These are phyloP conservation scores for Alternaria viburni DNA, from an alignment of 2,329 filamentous ascomycete genomes.

Conservation along the genomic window DNA sequence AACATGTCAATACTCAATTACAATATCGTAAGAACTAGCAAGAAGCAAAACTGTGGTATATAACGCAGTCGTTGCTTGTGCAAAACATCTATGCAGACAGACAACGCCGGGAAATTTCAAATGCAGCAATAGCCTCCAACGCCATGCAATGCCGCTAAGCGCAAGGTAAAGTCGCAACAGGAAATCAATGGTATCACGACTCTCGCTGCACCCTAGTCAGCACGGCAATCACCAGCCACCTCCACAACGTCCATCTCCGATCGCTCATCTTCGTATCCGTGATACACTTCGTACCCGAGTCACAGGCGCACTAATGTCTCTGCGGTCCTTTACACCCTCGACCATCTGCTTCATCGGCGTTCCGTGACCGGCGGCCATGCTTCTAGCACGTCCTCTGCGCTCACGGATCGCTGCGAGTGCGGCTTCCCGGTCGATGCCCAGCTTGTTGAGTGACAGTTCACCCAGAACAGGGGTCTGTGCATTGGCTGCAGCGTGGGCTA, in stretches of 20 bases:
- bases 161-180: slow-evolving; percentile 18
- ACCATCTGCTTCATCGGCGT: slow-evolving; percentile 68
- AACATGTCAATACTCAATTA: not conserved
- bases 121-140: slow-evolving; percentile 25
- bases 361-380: slow-evolving; percentile 67
- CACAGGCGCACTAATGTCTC: slow-evolving; percentile 57
- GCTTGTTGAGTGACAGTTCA: slow-evolving; percentile 42
- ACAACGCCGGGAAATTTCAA: slow-evolving; percentile 15
- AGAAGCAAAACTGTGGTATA: slow-evolving; percentile 32
- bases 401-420: slow-evolving; percentile 78
- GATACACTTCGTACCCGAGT: slow-evolving; percentile 36
- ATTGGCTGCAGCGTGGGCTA: slow-evolving; percentile 42
- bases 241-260: not conserved
- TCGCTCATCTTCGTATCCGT: slow-evolving; percentile 25
- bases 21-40: slow-evolving; percentile 7
- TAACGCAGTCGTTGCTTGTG: slow-evolving; percentile 20
- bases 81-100: slow-evolving; percentile 8
- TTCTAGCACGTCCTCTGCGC: slow-evolving; percentile 72
- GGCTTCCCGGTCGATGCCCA: slow-evolving; percentile 66
- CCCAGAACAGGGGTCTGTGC: slow-evolving; percentile 38
- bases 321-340: slow-evolving; percentile 54
- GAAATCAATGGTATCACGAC: slow-evolving; percentile 15
- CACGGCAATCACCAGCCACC: not conserved
- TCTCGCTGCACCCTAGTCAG: slow-evolving; percentile 12
- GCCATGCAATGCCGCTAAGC: slow-evolving; percentile 44